phyloP scores from a whole-genome alignment of 208 protist genomes.

The Wallacemonas sp. region DNA sequence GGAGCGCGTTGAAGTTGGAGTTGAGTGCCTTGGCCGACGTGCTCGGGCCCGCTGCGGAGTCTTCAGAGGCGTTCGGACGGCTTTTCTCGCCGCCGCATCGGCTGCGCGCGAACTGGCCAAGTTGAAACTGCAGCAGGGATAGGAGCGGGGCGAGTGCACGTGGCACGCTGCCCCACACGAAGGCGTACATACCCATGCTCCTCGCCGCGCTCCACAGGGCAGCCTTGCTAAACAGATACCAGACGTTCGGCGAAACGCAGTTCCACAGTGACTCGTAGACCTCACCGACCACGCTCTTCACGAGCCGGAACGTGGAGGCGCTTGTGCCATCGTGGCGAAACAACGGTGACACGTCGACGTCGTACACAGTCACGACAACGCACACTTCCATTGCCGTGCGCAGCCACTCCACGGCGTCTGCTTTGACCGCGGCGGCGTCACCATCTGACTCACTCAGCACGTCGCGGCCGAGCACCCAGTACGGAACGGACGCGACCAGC shows the following conservation, averaged over 20 bases:
- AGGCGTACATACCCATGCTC: constrained; percentile 27
- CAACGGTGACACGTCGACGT: constrained; percentile 10
- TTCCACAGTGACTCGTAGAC: constrained; percentile 22
- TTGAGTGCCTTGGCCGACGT: constrained; percentile 10
- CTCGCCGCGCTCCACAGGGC: constrained; percentile 33
- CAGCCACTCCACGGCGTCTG: constrained; percentile 3
- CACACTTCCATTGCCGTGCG: constrained; percentile 3
- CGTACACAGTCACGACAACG: constrained; percentile 4
- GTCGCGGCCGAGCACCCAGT: not conserved
- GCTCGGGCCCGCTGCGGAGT: not conserved
- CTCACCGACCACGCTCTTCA: constrained; percentile 17
- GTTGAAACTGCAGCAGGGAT: constrained; percentile 12
- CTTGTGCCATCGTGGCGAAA: constrained; percentile 32
- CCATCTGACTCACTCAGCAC: not conserved
- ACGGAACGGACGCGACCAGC: constrained; percentile 1
- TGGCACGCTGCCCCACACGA: constrained; percentile 19
- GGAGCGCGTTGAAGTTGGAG: constrained; percentile 13
- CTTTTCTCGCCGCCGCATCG: not conserved
- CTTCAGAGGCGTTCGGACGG: constrained; percentile 3
- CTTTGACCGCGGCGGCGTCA: not conserved
- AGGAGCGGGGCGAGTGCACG: not conserved
- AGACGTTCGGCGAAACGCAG: constrained; percentile 29
- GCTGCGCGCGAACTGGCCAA: constrained; percentile 12
- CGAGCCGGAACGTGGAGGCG: constrained; percentile 9
- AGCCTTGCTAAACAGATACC: constrained; percentile 29